Conservation (phyloP, 176 grass and related monocot species). For the Eremochloa ophiuroides region DNA sequence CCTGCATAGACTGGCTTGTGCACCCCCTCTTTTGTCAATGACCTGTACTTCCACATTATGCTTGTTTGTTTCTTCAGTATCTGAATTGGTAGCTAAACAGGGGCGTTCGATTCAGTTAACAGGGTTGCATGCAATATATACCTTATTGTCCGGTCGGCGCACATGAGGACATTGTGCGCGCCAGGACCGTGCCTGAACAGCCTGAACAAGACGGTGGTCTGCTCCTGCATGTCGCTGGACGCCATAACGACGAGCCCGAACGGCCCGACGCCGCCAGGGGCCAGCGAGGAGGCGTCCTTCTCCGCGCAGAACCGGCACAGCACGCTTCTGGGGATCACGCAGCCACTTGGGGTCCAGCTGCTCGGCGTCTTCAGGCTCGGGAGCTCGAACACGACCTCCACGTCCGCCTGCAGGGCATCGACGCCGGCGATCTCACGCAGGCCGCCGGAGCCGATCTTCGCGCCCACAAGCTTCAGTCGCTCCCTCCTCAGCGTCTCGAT, state of each 20-base stretch:
- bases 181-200: conserved; percentile 31
- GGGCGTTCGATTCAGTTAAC: background rate
- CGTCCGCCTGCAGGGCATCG: conserved; percentile 47
- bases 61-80: background rate
- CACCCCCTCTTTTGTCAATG: conserved; percentile 31
- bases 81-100: background rate
- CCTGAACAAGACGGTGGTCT: conserved; percentile 53
- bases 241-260: conserved; percentile 56
- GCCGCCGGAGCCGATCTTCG: conserved; percentile 19
- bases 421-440: conserved; percentile 42
- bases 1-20: conserved; percentile 45
- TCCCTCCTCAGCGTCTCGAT: conserved; percentile 44
- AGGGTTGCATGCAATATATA: background rate
- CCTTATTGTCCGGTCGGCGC: conserved; percentile 54
- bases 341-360: conserved; percentile 37
- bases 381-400: conserved; percentile 52
- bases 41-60: conserved; percentile 20
- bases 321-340: conserved; percentile 33
- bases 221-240: conserved; percentile 41
- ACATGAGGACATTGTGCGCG: conserved; percentile 56
- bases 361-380: conserved; percentile 34
- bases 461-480: background rate
- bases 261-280: conserved; percentile 47
- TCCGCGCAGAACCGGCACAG: no score
- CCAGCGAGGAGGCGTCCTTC: conserved; percentile 11